Conservation (phyloP, 257 asterid species). For the Hygrophila difformis region DNA sequence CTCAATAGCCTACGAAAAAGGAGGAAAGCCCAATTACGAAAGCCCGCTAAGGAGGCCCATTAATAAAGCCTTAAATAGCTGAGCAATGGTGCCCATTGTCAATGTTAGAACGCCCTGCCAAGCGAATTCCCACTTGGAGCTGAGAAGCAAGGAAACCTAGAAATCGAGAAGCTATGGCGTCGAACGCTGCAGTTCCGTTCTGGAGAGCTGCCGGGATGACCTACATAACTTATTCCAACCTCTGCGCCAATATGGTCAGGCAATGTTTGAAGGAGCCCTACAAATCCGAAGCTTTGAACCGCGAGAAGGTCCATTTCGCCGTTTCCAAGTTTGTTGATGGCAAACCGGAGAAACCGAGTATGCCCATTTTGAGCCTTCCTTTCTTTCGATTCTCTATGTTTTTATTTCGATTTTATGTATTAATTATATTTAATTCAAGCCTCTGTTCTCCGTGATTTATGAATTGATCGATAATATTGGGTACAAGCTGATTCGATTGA, state of each 20-base stretch:
- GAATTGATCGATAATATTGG: too few species aligned
- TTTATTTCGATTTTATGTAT: constrained; percentile 4
- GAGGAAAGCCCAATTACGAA: too few species aligned
- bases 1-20: too few species aligned
- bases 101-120: too few species aligned
- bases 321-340: constrained; percentile 71
- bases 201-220: constrained; percentile 96
- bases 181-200: constrained; percentile 60
- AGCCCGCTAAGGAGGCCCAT: too few species aligned
- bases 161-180: constrained; percentile 33
- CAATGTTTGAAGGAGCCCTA: constrained; percentile 82
- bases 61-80: too few species aligned
- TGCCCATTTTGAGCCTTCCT: neutral
- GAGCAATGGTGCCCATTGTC: too few species aligned
- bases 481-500: too few species aligned
- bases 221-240: constrained; percentile 73
- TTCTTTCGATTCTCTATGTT: neutral
- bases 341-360: constrained; percentile 72
- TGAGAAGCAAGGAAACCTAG: too few species aligned
- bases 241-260: constrained; percentile 80
- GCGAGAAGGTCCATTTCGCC: constrained; percentile 87
- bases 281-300: constrained; percentile 58
- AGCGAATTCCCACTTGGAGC: too few species aligned
- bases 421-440: too few species aligned
- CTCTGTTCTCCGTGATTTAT: too few species aligned